Percentiles rank a stretch among this genome's conserved stretches.
These are phyloP conservation scores for Hyaloscypha finlandica DNA, from an alignment of 495 filamentous ascomycete species.

Conservation along the genomic window DNA sequence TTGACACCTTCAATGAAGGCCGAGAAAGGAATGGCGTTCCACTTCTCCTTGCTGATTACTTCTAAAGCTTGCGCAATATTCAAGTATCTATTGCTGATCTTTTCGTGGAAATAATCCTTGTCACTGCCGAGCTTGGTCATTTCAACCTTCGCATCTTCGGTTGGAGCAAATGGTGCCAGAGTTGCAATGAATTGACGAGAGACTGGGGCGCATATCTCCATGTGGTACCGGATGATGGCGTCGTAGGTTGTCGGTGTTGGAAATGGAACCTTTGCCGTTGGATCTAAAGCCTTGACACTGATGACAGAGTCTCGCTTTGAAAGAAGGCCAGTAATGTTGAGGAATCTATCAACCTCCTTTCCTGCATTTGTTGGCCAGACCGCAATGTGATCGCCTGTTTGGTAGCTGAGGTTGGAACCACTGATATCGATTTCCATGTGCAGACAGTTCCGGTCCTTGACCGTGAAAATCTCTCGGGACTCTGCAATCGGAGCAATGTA, in stretches of 20 bases:
- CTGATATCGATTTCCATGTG: constrained; percentile 96
- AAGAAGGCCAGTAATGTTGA: constrained; percentile 72
- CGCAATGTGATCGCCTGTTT: constrained; percentile 96
- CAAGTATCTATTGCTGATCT: constrained; percentile 76
- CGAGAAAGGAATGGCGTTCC: constrained; percentile 87
- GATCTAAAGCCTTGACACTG: constrained; percentile 87
- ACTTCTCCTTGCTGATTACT: constrained; percentile 68
- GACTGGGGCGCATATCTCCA: constrained; percentile 93
- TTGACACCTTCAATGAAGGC: constrained; percentile 90
- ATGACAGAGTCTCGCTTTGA: constrained; percentile 83
- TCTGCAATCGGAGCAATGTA: constrained; percentile 93
- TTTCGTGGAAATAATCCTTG: constrained; percentile 94
- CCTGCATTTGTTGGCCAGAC: constrained; percentile 97
- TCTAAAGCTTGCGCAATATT: constrained; percentile 92
- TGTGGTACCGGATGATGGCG: constrained; percentile 90
- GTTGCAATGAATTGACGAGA: constrained; percentile 94
- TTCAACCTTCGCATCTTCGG: constrained; percentile 78
- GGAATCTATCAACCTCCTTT: constrained; percentile 87
- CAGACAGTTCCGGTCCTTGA: constrained; percentile 91
- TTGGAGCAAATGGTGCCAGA: constrained; percentile 86
- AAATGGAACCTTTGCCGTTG: constrained; percentile 96
- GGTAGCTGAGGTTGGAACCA: constrained; percentile 84
- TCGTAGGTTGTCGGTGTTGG: constrained; percentile 97
- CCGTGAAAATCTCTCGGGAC: constrained; percentile 87
- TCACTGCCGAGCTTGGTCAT: constrained; percentile 86